A percentile compares a stretch with the other conserved stretches of the same genome.
These are phyloP conservation scores for Neofusicoccum kwambonambiense DNA, from an alignment of 2,329 filamentous ascomycete genomes.

Conservation along the genomic window DNA sequence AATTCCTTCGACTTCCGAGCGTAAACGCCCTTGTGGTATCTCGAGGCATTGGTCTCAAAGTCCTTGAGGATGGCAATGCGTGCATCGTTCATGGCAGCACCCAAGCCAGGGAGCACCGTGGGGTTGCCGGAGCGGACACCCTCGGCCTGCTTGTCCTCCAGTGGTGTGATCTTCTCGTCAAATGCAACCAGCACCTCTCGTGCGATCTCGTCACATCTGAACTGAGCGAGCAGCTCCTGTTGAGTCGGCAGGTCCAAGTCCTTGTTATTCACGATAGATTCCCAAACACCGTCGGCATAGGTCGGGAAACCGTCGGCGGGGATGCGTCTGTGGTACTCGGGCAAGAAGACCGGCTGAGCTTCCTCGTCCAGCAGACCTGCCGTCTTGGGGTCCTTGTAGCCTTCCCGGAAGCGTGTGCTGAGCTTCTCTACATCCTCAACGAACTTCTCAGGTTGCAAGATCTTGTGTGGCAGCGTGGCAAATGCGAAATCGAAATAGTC, in stretches of 20 bases:
- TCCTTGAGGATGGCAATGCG: constrained; percentile 71
- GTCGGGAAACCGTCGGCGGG: constrained; percentile 95
- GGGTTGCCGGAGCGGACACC: constrained; percentile 70
- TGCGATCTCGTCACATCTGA: constrained; percentile 94
- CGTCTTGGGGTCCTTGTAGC: constrained; percentile 68
- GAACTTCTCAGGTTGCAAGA: constrained; percentile 91
- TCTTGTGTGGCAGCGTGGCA: constrained; percentile 92
- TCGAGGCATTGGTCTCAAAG: constrained; percentile 88
- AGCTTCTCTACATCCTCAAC: constrained; percentile 75
- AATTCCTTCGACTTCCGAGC: constrained; percentile 80
- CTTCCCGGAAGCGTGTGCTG: constrained; percentile 77
- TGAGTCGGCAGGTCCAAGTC: constrained; percentile 95
- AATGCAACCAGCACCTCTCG: constrained; percentile 83
- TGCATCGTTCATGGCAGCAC: constrained; percentile 68
- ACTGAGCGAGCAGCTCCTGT: constrained; percentile 94
- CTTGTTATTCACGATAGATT: constrained; percentile 98
- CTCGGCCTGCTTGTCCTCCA: constrained; percentile 83
- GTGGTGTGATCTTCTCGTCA: constrained; percentile 74
- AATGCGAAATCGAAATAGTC: constrained; percentile 99
- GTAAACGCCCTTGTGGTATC: constrained; percentile 97
- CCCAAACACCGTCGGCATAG: constrained; percentile 94
- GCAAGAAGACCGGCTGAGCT: constrained; percentile 77
- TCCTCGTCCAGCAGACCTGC: constrained; percentile 66
- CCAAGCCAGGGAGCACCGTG: constrained; percentile 71
- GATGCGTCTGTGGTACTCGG: constrained; percentile 93